Conservation (phyloP, 345 rosid genomes). For the Eutrema heterophyllum region DNA sequence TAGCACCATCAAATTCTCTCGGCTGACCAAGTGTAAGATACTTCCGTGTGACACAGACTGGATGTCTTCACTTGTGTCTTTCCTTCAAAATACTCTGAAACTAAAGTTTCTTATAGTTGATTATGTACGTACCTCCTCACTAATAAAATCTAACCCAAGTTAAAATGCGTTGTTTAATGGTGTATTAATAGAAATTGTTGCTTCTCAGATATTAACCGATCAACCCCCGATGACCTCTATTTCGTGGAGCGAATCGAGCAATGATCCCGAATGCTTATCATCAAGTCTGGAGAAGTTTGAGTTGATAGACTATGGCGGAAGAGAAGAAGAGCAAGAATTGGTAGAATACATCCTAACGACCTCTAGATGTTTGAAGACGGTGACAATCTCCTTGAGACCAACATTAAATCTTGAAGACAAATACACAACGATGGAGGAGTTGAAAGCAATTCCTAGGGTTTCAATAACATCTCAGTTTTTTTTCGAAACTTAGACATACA, state of each 20-base stretch:
- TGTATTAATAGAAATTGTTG: neutral
- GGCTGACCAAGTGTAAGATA: neutral
- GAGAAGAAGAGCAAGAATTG: neutral
- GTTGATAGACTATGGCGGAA: neutral
- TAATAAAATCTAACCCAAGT: neutral
- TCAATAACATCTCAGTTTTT: neutral
- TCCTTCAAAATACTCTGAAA: neutral
- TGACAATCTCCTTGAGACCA: neutral
- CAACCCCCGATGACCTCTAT: neutral
- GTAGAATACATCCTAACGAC: neutral
- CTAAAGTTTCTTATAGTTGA: neutral
- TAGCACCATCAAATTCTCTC: neutral
- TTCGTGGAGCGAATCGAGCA: neutral
- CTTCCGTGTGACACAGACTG: neutral
- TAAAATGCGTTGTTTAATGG: neutral
- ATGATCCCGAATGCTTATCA: neutral
- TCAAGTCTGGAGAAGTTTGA: conserved; percentile 1
- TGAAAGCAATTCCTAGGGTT: neutral
- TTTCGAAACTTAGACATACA: neutral
- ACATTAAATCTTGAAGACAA: neutral
- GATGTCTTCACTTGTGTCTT: neutral
- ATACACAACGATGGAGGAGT: neutral
- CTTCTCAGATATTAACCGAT: neutral
- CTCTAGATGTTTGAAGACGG: neutral
- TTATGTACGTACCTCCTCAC: neutral